Base-by-base conservation (phyloP, 352 stramenopile genomes). In the Plasmopara halstedii region DNA sequence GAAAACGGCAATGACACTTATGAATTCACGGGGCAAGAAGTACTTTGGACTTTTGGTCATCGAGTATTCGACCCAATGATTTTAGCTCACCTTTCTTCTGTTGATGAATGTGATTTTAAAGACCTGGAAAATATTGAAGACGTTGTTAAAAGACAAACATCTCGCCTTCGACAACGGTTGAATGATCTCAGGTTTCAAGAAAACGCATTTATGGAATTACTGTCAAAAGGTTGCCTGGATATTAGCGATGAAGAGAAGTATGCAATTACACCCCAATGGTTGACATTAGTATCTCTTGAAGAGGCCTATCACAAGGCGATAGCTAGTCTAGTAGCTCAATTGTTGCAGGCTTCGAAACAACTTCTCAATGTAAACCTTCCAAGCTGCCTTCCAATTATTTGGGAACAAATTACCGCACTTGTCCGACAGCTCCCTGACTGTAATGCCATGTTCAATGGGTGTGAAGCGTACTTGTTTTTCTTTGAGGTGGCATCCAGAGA, bases 381-480 rank as follows among this genome's bases (percentile, higher is more conserved):
- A 46, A 41, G 11, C 11, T 33, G 57, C 15, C 27, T 64, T 22
- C 48, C 34, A 15, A 40, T 33, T 19, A 26, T 66, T 17, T 54
- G 77, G 11, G 33, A 46, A 1, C 60, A 82, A 53, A 33, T 84
- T 11, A 27, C 56, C 3, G 15, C 18, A 3, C 33, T 75, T 3
- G 32, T 87, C 14, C 64, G 67, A 15, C 70, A 85, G 41, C 45
- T 90, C 9, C 73, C 76, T 1, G 76, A 87, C 34, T 88, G 73
- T 37, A 51, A 71, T 14, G 61, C 68, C 18, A 44, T 84, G 15
- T 83, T 87, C 48, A 45, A 53, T 20, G 62, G 44, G 2, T 82
- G 65, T 18, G 64, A 64, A 42, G 44, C 62, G 1, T 90, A 90
- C 46, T 65, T 73, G 13, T 88, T 77, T 53, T 90, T 70, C 40